phyloP scores from a whole-genome alignment of 1,284 basidiomycete species.

The Fomitopsis palustris region DNA sequence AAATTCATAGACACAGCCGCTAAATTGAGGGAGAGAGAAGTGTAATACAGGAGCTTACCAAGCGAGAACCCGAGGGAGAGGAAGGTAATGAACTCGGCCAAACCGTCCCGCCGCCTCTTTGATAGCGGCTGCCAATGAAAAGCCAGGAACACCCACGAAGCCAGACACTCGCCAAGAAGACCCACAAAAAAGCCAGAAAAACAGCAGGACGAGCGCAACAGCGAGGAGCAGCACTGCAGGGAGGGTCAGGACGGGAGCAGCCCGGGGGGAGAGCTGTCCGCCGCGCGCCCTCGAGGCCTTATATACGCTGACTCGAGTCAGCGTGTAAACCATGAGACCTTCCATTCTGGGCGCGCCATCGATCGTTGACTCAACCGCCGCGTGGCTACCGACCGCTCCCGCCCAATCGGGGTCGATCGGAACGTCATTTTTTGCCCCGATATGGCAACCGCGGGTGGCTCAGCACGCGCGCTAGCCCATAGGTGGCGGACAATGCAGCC shows the following conservation, averaged over 20 bases:
- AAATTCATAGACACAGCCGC: too few relatives aligned
- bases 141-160: neutral
- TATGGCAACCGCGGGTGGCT: neutral
- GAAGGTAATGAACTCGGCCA: neutral
- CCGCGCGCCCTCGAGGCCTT: neutral
- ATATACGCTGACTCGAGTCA: constrained; percentile 11
- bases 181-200: neutral
- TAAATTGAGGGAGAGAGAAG: neutral
- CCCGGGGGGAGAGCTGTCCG: neutral
- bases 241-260: neutral
- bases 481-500: neutral
- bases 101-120: neutral
- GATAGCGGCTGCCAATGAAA: neutral
- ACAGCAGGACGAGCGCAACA: neutral
- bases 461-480: neutral
- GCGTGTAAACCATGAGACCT: constrained; percentile 1
- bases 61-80: neutral
- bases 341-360: neutral
- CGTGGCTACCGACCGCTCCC: neutral
- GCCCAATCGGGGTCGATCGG: neutral
- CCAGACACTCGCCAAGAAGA: neutral
- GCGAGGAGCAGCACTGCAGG: neutral
- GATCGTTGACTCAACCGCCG: constrained; percentile 10
- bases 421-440: neutral
- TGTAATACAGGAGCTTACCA: neutral